Base-by-base conservation (phyloP, 2,329 filamentous ascomycete species). In the Balansia obtecta region DNA sequence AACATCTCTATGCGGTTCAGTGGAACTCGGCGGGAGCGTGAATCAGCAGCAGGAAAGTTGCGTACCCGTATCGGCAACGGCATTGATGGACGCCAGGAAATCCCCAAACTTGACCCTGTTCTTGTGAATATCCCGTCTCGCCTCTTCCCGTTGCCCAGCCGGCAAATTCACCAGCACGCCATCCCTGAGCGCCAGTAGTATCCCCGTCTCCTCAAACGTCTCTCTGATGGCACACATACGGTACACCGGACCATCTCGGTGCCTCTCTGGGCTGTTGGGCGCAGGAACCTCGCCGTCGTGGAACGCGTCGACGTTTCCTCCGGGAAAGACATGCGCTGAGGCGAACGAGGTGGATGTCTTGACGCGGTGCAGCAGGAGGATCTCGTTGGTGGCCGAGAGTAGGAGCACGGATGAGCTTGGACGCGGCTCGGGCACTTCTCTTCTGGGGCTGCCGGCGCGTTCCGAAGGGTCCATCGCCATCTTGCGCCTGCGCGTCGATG, bases 121-220 rank as follows among this genome's bases (percentile, higher is more conserved):
- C 2, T 67, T 70, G 62, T 95, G 88, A 2, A 96, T 80, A 6
- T 71, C 71, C 58, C 75, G 77, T 50, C 90, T 75, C 1, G 82
- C 88, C 48, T 72, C 66, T 48, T 88, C 83, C 30, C 83, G 71
- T 52, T 82, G 77, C 1, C 67, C 66, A 8, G 79, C 73, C 0
- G 74, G 65, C 6, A 94, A 63, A 40, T 80, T 74, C 32, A 93
- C 67, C 48, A 91, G 66, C 18, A 70, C 66, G 0, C 74, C 76
- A 6, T 73, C 71, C 51, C 55, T 60, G 49, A 64, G 71, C 0
- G 87, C 88, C 3, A 97, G 74, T 27, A 97, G 68, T 49, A 96
- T 88, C 0, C 93, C 93, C 56, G 86, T 90, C 69, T 97, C 93
- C 64, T 98, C 93, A 62, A 97, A 97, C 0, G 88, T 88, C 71